Base-by-base conservation (phyloP, 2,329 filamentous ascomycete species). In the Xylariaceae sp. region DNA sequence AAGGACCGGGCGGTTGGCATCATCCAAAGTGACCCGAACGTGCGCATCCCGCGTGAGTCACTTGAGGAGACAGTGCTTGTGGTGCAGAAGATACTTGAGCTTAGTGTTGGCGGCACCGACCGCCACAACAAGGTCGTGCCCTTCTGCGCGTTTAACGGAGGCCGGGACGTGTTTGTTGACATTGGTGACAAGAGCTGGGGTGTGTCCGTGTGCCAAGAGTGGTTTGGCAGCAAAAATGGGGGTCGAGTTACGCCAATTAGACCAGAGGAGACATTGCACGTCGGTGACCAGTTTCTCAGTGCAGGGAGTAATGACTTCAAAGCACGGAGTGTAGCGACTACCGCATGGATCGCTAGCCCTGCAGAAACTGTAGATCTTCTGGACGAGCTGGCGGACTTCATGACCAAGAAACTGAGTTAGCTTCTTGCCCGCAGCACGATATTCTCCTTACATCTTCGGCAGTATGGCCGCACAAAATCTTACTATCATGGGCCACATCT, bases 141-240 rank as follows among this genome's bases (percentile, higher is more conserved):
- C 0, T 99, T 98, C 71, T 99, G 95, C 72, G 95, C 95, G 19
- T 99, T 99, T 80, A 99, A 99, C 74, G 95, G 94, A 51, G 95
- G 95, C 9, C 94, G 95, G 61, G 95, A 99, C 73, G 92, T 98
- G 37, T 99, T 99, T 75, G 93, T 99, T 51, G 95, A 99, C 73
- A 97, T 99, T 69, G 95, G 95, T 53, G 95, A 99, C 77, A 99
- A 99, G 78, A 92, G 89, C 50, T 96, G 93, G 90, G 95, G 95
- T 63, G 95, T 99, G 2, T 83, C 90, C 29, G 92, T 93, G 3
- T 97, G 93, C 72, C 95, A 99, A 78, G 84, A 88, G 56, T 96
- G 92, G 79, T 96, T 97, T 72, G 90, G 89, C 19, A 85, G 81
- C 1, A 85, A 51, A 43, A 53, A 53, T 34, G 71, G 48, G 16